phyloP scores from a whole-genome alignment of 345 rosid genomes.

The Kandelia obovata region DNA sequence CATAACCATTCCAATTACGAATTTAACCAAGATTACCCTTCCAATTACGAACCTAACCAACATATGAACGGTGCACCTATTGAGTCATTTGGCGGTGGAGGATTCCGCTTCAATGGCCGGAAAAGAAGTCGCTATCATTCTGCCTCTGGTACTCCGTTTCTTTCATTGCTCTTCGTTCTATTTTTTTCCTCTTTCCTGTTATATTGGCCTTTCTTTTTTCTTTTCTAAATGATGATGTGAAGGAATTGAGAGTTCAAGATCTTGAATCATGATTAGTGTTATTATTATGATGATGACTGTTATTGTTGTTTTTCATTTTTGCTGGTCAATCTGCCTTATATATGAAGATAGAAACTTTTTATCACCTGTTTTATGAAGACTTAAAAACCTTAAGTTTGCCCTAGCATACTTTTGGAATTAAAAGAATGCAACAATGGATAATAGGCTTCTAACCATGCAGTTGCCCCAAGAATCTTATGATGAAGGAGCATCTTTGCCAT shows the following conservation, averaged over 20 bases:
- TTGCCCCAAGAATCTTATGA: background rate
- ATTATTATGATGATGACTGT: too few relatives aligned
- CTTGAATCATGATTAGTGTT: too few relatives aligned
- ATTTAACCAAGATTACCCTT: conserved; percentile 29
- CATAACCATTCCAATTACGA: conserved; percentile 25
- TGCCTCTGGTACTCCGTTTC: conserved; percentile 28
- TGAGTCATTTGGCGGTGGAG: conserved; percentile 25
- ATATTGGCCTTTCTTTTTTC: background rate
- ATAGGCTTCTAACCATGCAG: background rate
- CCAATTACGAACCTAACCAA: conserved; percentile 25
- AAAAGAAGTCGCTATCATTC: conserved; percentile 45
- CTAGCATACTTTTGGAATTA: background rate
- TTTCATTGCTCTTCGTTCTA: background rate
- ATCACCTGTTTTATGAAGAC: background rate
- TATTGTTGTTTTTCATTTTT: too few relatives aligned
- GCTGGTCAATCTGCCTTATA: too few relatives aligned
- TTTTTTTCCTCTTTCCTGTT: background rate
- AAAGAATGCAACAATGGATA: background rate
- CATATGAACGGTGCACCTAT: conserved; percentile 31
- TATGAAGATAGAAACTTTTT: background rate
- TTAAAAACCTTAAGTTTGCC: background rate
- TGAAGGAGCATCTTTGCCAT: background rate
- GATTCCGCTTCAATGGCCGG: conserved; percentile 26
- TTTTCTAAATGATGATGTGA: too few relatives aligned
- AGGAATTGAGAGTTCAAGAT: too few relatives aligned